Percentiles rank a stretch among this genome's conserved stretches.
Conservation (phyloP, 2,329 filamentous ascomycete genomes). For the Arachnomyces sp. region DNA sequence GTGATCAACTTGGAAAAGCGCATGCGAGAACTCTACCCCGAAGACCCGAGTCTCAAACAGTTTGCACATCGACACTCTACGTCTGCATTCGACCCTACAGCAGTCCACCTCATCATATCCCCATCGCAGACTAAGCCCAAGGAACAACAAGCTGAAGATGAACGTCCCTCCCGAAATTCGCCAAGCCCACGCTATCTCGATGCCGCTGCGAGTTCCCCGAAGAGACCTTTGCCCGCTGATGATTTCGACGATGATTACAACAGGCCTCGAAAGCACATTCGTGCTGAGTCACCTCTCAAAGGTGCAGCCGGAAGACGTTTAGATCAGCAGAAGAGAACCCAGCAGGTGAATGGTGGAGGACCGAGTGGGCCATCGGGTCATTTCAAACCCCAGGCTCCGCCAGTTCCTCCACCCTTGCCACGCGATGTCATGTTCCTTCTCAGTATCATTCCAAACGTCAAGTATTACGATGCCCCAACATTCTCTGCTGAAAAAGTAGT, state of each 20-base stretch:
- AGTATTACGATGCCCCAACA: conserved; percentile 61
- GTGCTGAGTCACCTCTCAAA: conserved; percentile 89
- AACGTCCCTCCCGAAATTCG: conserved; percentile 12
- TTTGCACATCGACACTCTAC: conserved; percentile 70
- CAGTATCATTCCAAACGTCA: conserved; percentile 64
- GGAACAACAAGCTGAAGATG: conserved; percentile 41
- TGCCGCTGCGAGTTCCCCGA: conserved; percentile 33
- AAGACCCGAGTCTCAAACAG: conserved; percentile 66
- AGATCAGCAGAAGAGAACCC: conserved; percentile 58
- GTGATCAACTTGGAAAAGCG: conserved; percentile 84
- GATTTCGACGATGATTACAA: conserved; percentile 58
- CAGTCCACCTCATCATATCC: conserved; percentile 74
- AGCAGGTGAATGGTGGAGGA: conserved; percentile 22
- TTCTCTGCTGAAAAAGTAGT: conserved; percentile 67
- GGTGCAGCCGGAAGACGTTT: conserved; percentile 77
- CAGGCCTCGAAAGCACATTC: conserved; percentile 74
- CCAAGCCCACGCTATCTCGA: conserved; percentile 20
- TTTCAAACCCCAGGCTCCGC: conserved; percentile 43
- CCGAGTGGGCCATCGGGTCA: conserved; percentile 7
- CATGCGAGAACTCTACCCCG: conserved; percentile 88
- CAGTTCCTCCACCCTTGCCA: conserved; percentile 59
- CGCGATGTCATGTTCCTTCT: conserved; percentile 56
- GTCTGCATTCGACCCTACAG: conserved; percentile 70
- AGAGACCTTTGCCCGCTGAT: conserved; percentile 54
- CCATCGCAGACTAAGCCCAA: conserved; percentile 68